Conservation (phyloP, 805 yeast genomes). For the Schwanniomyces occidentalis region DNA sequence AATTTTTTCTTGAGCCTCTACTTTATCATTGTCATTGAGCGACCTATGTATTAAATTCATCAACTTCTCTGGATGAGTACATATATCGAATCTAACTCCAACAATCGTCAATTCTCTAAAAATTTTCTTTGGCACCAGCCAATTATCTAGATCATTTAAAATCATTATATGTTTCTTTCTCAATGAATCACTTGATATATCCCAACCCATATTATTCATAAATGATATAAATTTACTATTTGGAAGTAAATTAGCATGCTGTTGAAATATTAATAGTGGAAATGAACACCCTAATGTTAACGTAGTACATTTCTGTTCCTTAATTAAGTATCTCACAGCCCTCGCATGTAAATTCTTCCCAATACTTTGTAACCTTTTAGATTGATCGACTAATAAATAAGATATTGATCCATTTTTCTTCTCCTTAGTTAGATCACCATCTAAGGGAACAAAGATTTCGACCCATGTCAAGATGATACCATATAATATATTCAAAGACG, state of each 20-base stretch:
- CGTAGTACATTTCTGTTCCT: slow-evolving; percentile 41
- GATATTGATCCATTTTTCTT: slow-evolving; percentile 41
- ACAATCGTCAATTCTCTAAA: slow-evolving; percentile 56
- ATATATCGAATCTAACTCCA: slow-evolving; percentile 58
- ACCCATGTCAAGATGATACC: slow-evolving; percentile 59
- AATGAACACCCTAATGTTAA: slow-evolving; percentile 46
- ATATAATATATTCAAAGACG: slow-evolving; percentile 52
- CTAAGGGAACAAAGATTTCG: slow-evolving; percentile 21
- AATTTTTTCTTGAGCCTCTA: slow-evolving; percentile 19
- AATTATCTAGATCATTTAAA: slow-evolving; percentile 40
- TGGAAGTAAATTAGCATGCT: slow-evolving; percentile 18
- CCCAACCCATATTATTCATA: slow-evolving; percentile 45
- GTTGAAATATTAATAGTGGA: slow-evolving; percentile 45
- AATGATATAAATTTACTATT: slow-evolving; percentile 30
- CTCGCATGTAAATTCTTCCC: slow-evolving; percentile 55
- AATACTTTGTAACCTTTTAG: slow-evolving; percentile 54
- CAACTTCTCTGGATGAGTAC: slow-evolving; percentile 43
- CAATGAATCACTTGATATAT: slow-evolving; percentile 14
- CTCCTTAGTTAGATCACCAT: slow-evolving; percentile 14
- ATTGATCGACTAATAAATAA: slow-evolving; percentile 51
- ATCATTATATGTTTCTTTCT: slow-evolving; percentile 37
- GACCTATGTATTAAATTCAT: slow-evolving; percentile 37
- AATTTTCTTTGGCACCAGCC: slow-evolving; percentile 57
- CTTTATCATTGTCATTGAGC: slow-evolving; percentile 3
- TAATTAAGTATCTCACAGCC: slow-evolving; percentile 49